A percentile compares a stretch with the other conserved stretches of the same genome.
Conservation (phyloP, 1,284 basidiomycete genomes). For the Cutaneotrichosporon cavernicola region DNA sequence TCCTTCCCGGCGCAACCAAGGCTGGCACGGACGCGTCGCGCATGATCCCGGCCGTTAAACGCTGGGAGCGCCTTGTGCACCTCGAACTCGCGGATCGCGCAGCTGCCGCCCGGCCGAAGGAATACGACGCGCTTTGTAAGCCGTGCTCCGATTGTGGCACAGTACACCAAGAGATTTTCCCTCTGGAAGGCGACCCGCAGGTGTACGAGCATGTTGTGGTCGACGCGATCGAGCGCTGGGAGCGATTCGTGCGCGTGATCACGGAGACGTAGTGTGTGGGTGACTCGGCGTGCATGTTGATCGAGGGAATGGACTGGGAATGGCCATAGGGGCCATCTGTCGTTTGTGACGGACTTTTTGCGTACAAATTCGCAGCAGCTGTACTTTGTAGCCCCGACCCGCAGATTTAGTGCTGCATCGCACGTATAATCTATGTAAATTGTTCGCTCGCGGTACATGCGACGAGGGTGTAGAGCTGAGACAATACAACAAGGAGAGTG, state of each 20-base stretch:
- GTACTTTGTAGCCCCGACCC: not conserved
- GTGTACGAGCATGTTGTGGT: slow-evolving; percentile 43
- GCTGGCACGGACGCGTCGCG: slow-evolving; percentile 21
- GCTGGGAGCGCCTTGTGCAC: slow-evolving; percentile 52
- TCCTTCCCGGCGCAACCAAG: slow-evolving; percentile 41
- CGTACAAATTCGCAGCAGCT: not conserved
- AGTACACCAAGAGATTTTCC: slow-evolving; percentile 49
- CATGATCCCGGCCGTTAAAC: slow-evolving; percentile 39
- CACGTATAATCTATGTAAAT: slow-evolving; percentile 6
- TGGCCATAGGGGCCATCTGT: not conserved
- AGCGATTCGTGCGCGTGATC: slow-evolving; percentile 41
- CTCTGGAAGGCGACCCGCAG: slow-evolving; percentile 26
- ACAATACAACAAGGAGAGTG: not conserved
- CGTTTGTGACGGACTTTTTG: not conserved
- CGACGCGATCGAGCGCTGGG: slow-evolving; percentile 48
- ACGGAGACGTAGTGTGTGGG: slow-evolving; percentile 4
- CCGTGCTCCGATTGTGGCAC: slow-evolving; percentile 46
- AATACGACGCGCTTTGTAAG: slow-evolving; percentile 27
- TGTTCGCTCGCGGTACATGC: not conserved
- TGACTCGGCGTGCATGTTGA: not conserved
- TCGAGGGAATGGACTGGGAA: not conserved
- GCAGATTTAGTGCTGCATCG: not conserved
- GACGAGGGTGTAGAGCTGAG: not conserved
- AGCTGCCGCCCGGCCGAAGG: slow-evolving; percentile 13
- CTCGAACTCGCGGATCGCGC: slow-evolving; percentile 49